Evolutionary conservation across 352 stramenopile species (phyloP).

Genomic region (Phytophthora boehmeriae): DNA sequence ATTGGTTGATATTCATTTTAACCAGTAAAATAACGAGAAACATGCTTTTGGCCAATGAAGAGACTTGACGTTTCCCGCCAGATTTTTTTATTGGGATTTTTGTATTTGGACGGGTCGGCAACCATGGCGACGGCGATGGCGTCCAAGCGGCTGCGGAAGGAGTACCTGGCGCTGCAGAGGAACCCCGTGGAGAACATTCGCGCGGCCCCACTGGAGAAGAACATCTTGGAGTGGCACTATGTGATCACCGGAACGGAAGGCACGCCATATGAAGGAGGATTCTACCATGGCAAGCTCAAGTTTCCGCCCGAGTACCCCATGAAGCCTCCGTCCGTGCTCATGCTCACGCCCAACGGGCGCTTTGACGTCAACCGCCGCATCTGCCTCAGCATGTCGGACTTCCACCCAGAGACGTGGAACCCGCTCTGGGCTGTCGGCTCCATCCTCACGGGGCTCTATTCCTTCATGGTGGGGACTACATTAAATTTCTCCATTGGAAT

Average conservation of each 20-base stretch:
- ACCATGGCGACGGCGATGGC: conserved; percentile 82
- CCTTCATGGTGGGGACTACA: conserved; percentile 88
- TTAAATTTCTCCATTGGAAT: background rate
- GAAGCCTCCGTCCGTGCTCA: conserved; percentile 95
- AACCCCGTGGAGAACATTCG: conserved; percentile 92
- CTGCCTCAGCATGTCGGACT: conserved; percentile 96
- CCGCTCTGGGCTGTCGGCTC: conserved; percentile 96
- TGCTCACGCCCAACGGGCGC: conserved; percentile 94
- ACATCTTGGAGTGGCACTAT: conserved; percentile 97
- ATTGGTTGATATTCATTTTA: conserved; percentile 1
- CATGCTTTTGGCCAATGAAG: background rate
- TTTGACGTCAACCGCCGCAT: conserved; percentile 95
- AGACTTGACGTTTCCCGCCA: conserved; percentile 9
- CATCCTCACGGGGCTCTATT: conserved; percentile 96
- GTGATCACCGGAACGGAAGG: conserved; percentile 85
- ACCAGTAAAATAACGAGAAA: conserved; percentile 10
- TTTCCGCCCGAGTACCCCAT: conserved; percentile 96
- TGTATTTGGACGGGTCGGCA: background rate
- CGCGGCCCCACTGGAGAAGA: conserved; percentile 89
- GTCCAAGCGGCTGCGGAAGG: conserved; percentile 92
- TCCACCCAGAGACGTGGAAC: conserved; percentile 96
- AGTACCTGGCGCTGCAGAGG: conserved; percentile 90
- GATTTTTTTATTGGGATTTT: conserved; percentile 6
- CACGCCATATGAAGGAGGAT: conserved; percentile 87
- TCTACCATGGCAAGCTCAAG: conserved; percentile 92